Conservation (phyloP, 1,284 basidiomycete genomes). For the Xanthoconium separans region DNA sequence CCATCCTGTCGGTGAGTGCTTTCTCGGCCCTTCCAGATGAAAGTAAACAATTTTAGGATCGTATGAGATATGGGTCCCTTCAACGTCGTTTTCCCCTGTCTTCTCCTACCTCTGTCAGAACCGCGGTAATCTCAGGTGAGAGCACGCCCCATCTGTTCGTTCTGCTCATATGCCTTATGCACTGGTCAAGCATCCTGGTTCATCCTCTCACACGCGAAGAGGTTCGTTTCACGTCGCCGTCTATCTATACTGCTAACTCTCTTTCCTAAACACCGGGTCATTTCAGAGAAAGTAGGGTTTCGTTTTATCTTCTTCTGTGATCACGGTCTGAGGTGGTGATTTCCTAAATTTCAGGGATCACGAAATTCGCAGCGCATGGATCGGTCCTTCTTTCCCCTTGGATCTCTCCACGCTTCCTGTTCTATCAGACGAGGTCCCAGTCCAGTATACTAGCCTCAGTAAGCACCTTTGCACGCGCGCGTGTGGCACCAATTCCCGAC, state of each 20-base stretch:
- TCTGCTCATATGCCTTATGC: not conserved
- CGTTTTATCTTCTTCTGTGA: not conserved
- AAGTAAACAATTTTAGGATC: slow-evolving; percentile 45
- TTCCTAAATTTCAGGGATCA: slow-evolving; percentile 48
- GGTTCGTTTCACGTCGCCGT: slow-evolving; percentile 38
- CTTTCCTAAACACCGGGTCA: not conserved
- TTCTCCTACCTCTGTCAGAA: slow-evolving; percentile 73
- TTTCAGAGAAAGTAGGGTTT: slow-evolving; percentile 36
- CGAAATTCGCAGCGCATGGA: slow-evolving; percentile 65
- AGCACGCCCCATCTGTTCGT: not conserved
- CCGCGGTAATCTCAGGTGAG: slow-evolving; percentile 63
- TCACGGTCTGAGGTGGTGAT: not conserved
- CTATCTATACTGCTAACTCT: not conserved
- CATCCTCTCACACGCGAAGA: slow-evolving; percentile 69
- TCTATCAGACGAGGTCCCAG: slow-evolving; percentile 49
- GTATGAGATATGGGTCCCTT: slow-evolving; percentile 76
- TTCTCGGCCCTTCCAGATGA: not conserved
- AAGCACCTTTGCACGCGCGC: slow-evolving; percentile 14
- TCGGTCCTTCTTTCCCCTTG: slow-evolving; percentile 65
- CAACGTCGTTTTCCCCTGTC: slow-evolving; percentile 66
- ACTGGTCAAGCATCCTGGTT: slow-evolving; percentile 45
- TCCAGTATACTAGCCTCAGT: slow-evolving; percentile 74
- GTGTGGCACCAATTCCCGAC: not conserved
- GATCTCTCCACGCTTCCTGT: slow-evolving; percentile 58
- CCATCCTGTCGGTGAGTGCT: slow-evolving; percentile 65